A percentile compares a stretch with the other conserved stretches of the same genome.
phyloP scores from a whole-genome alignment of 148 eudicot genomes.

The Nepenthes gracilis region DNA sequence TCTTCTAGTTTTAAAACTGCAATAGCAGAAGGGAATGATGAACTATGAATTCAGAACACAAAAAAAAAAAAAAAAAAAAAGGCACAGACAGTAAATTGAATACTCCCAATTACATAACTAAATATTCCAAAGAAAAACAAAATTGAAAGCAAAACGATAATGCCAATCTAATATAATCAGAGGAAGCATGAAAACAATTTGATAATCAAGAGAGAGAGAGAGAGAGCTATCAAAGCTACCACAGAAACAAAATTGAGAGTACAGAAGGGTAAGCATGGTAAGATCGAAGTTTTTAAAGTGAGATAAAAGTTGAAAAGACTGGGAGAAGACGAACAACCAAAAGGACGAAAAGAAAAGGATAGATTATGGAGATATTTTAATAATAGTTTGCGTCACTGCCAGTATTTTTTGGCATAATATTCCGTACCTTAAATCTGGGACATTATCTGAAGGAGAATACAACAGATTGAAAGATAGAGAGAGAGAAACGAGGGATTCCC shows the following conservation, averaged over 20 bases:
- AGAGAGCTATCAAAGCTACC: too few relatives aligned
- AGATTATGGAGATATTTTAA: too few relatives aligned
- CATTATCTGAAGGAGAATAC: constrained; percentile 28
- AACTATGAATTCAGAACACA: not conserved
- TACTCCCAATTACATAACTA: not conserved
- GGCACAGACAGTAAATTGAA: not conserved
- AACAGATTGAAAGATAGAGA: constrained; percentile 11
- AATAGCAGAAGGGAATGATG: not conserved
- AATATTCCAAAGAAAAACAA: not conserved
- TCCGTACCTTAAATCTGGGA: constrained; percentile 45
- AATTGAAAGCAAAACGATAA: not conserved
- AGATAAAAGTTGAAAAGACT: too few relatives aligned
- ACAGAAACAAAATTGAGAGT: too few relatives aligned
- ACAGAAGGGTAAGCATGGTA: too few relatives aligned
- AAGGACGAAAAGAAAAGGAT: too few relatives aligned
- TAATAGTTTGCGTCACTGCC: too few relatives aligned
- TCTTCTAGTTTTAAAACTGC: not conserved
- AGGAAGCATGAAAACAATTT: not conserved
- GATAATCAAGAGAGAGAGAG: not conserved
- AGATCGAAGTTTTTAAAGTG: too few relatives aligned
- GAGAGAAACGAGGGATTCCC: constrained; percentile 5
- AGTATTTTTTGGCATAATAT: not conserved
- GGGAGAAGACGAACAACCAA: too few relatives aligned
- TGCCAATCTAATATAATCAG: not conserved
- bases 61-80: not conserved